Base-by-base conservation (phyloP, 495 filamentous ascomycete genomes). In the Neurospora discreta region DNA sequence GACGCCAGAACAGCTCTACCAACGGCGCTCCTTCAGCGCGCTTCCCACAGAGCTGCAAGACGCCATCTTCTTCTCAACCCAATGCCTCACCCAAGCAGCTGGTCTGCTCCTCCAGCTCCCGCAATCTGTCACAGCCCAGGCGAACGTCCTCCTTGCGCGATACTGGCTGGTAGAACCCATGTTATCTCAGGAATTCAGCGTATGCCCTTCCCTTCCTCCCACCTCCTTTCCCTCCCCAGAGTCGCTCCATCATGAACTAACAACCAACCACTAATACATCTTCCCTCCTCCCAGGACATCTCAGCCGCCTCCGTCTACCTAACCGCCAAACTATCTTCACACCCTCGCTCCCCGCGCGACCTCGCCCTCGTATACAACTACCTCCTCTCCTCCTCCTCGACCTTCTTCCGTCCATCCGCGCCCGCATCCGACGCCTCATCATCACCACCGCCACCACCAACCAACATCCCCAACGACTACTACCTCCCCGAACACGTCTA, bases 41-140 rank as follows among this genome's bases (percentile, higher is more conserved):
- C 84, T 98, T 7, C 89, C 95, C 0, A 79, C 86, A 18, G 92
- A 94, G 72, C 87, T 98, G 15, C 93, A 97, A 81, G 87, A 89
- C 73, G 86, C 86, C 70, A 84, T 92, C 58, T 86, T 89, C 72
- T 92, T 86, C 80, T 84, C 90, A 33, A 87, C 89, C 5, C 88
- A 92, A 52, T 88, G 90, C 71, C 87, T 99, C 7, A 96, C 92
- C 13, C 96, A 98, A 79, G 87, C 92, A 20, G 93, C 95, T 13
- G 96, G 95, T 7, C 84, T 97, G 8, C 86, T 98, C 9, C 85
- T 99, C 3, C 87, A 92, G 52, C 82, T 98, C 68, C 92, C 95
- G 1, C 96, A 98, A 77, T 93, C 95, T 71, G 88, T 93, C 68
- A 93, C 97, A 38, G 91, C 94, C 16, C 93, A 94, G 76, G 93